These are phyloP conservation scores for Pseudopithomyces chartarum DNA, from an alignment of 2,329 filamentous ascomycete species.

Conservation along the genomic window DNA sequence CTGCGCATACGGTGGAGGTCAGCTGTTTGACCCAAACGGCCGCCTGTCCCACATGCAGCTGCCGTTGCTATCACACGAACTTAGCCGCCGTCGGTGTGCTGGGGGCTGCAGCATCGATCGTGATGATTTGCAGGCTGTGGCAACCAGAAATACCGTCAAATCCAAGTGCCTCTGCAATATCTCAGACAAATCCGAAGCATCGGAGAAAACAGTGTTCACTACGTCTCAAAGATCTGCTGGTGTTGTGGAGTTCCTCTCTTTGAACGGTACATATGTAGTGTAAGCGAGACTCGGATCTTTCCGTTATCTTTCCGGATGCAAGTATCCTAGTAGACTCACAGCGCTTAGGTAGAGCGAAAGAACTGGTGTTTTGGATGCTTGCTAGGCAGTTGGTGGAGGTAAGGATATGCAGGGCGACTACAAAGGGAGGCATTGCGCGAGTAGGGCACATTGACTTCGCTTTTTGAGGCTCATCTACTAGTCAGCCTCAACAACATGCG, in stretches of 20 bases:
- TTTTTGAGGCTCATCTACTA: too few species aligned
- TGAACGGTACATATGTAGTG: too few species aligned
- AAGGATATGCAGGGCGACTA: too few species aligned
- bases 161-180: neutral
- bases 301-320: too few species aligned
- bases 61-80: constrained; percentile 10
- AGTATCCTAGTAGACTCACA: too few species aligned
- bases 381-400: too few species aligned
- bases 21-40: constrained; percentile 9
- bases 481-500: too few species aligned
- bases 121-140: neutral
- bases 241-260: neutral
- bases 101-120: constrained; percentile 1
- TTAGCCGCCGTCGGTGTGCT: constrained; percentile 10
- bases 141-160: neutral
- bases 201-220: neutral
- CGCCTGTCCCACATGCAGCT: constrained; percentile 11
- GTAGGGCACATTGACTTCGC: too few species aligned
- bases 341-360: too few species aligned
- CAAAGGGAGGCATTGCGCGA: too few species aligned
- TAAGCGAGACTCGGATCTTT: too few species aligned
- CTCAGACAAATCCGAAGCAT: neutral
- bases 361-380: too few species aligned
- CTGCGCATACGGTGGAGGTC: constrained; percentile 10
- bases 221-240: neutral